Percentiles rank a stretch among this genome's conserved stretches.
Evolutionary conservation across 768 basidiomycete genomes (phyloP).

Genomic region (Suillus cothurnatus): DNA sequence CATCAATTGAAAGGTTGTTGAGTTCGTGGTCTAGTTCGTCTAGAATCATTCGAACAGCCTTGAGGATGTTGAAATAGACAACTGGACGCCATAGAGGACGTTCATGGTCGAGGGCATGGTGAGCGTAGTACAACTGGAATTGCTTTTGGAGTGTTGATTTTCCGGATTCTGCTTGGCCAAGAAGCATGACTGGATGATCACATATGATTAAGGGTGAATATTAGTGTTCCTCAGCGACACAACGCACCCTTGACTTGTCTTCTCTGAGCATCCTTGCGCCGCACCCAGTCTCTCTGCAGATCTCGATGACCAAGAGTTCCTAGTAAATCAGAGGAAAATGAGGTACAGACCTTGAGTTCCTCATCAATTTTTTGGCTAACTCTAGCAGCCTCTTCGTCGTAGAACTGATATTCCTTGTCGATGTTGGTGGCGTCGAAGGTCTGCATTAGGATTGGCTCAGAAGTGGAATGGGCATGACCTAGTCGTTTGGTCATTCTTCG

Average conservation of each 20-base stretch:
- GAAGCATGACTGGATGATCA: conserved; percentile 57
- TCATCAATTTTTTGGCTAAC: conserved; percentile 58
- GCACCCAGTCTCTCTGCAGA: conserved; percentile 49
- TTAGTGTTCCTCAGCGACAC: conserved; percentile 7
- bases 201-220: conserved; percentile 10
- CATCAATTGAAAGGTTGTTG: conserved; percentile 30
- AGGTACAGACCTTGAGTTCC: conserved; percentile 48
- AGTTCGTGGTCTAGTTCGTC: conserved; percentile 69
- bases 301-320: not conserved
- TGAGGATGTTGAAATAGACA: conserved; percentile 84
- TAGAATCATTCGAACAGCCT: conserved; percentile 73
- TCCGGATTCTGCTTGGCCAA: conserved; percentile 80
- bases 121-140: conserved; percentile 80
- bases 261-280: conserved; percentile 46
- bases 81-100: conserved; percentile 78
- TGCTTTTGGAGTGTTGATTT: conserved; percentile 87
- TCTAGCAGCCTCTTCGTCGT: conserved; percentile 47
- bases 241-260: conserved; percentile 56
- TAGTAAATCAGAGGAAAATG: not conserved
- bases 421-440: conserved; percentile 30
- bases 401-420: conserved; percentile 32
- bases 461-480: conserved; percentile 31
- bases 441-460: conserved; percentile 34
- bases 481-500: conserved; percentile 30
- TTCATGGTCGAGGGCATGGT: conserved; percentile 67